Evolutionary conservation across 139 green algal genomes (phyloP), one percentile per base, ranked within the genome.

Genomic region (Ulvella scutata): DNA sequence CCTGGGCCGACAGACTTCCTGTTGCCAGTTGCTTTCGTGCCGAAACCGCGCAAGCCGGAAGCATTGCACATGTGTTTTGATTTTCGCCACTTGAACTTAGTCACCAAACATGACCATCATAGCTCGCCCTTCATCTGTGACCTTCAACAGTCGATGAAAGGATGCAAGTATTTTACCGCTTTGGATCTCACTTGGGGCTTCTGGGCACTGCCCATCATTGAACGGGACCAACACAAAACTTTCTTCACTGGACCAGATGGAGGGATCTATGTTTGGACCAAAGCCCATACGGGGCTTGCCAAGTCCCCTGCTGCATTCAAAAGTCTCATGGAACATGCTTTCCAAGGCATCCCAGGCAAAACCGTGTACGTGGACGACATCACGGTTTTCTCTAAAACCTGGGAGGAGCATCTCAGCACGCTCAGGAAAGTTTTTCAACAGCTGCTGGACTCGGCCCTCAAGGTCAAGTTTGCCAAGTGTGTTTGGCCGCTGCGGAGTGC

Each of bases 281-380:
- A 51, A 51, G 40, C 40, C 17, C 40, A 10, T 17, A 51, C 17
- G 17, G 40, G 40, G 40, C 40, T 51, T 51, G 17, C 40, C 10
- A 51, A 51, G 10, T 10, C 40, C 13, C 40, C 40, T n/a, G 40
- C 40, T n/a, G 40, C 40, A 51, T 51, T 51, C 17, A 10, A 51
- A 17, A 51, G 40, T n/a, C 40, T 10, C 38, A 77, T 81, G 77
- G 26, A 74, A 44, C 20, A 75, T 3, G 34, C 74, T 33, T 28
- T 81, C 26, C 7, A 3, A 51, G 38, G 26, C 23, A 36, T 74
- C 33, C 26, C 43, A 40, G 72, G 72, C 38, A 35, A 43, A 17
- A 61, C 29, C 3, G 61, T 62, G 1, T 84, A 77, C 31, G 36
- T 84, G 3, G 76, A 84, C 38, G 76, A 84, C 43, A 72, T 79